Evolutionary conservation across 352 stramenopile species (phyloP).

Genomic region (Pythium inflatum): DNA sequence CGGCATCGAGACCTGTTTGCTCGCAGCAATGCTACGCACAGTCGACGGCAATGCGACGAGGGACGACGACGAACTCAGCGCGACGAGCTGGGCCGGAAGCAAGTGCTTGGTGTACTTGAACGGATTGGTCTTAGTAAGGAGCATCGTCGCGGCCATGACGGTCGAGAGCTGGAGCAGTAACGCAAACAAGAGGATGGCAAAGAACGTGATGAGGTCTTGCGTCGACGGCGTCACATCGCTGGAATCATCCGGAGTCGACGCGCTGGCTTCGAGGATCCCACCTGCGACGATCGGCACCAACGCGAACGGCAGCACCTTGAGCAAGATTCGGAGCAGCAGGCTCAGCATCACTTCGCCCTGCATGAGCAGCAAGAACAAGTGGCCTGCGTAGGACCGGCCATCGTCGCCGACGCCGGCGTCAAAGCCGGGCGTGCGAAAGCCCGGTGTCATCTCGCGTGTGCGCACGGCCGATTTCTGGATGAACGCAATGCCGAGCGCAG

Average conservation of each 20-base stretch:
- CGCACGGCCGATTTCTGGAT: slow-evolving; percentile 27
- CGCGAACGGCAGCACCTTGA: slow-evolving; percentile 45
- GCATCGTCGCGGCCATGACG: slow-evolving; percentile 40
- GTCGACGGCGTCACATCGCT: slow-evolving; percentile 23
- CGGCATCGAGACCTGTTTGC: slow-evolving; percentile 55
- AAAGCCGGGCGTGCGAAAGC: slow-evolving; percentile 28
- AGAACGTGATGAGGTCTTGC: slow-evolving; percentile 44
- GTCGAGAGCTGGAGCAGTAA: slow-evolving; percentile 46
- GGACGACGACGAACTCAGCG: slow-evolving; percentile 52
- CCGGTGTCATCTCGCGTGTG: slow-evolving; percentile 26
- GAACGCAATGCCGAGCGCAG: slow-evolving; percentile 30
- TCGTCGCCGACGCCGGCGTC: slow-evolving; percentile 8
- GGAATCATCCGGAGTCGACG: not conserved
- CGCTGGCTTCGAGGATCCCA: slow-evolving; percentile 36
- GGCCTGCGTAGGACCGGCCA: slow-evolving; percentile 27
- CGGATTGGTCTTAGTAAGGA: slow-evolving; percentile 55
- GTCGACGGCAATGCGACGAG: slow-evolving; percentile 58
- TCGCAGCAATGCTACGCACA: slow-evolving; percentile 54
- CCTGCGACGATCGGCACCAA: slow-evolving; percentile 51
- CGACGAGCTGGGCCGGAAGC: slow-evolving; percentile 53
- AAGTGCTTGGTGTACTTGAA: slow-evolving; percentile 52
- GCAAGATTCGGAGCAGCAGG: slow-evolving; percentile 42
- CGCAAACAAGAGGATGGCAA: slow-evolving; percentile 51
- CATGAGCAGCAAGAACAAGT: slow-evolving; percentile 54
- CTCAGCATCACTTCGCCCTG: slow-evolving; percentile 52